phyloP scores from a whole-genome alignment of 2,329 filamentous ascomycete species.

The Aspergillus persii region DNA sequence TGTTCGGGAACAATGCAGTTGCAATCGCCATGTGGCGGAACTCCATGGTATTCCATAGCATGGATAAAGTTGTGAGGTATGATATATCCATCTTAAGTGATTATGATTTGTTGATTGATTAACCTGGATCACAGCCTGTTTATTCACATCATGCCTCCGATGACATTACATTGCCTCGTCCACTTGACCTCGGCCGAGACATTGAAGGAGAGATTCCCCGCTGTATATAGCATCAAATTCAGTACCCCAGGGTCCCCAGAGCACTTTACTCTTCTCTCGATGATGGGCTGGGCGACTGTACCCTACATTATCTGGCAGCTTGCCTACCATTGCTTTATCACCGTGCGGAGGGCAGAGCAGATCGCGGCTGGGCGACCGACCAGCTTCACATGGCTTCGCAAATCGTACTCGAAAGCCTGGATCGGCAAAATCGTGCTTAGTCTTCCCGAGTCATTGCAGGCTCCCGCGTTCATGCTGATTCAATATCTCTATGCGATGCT shows the following conservation, averaged over 20 bases:
- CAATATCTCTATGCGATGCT: constrained; percentile 87
- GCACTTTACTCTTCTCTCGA: constrained; percentile 75
- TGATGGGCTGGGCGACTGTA: constrained; percentile 92
- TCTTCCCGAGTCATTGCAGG: constrained; percentile 73
- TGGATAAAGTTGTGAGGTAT: constrained; percentile 92
- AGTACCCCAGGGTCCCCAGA: constrained; percentile 67
- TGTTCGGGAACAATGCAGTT: constrained; percentile 94
- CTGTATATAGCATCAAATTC: constrained; percentile 76
- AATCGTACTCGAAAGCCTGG: constrained; percentile 84
- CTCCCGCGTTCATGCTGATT: constrained; percentile 91
- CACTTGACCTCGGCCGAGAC: constrained; percentile 69
- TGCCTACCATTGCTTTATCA: constrained; percentile 91
- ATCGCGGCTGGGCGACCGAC: constrained; percentile 94
- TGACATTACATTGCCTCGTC: constrained; percentile 85
- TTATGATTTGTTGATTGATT: neutral
- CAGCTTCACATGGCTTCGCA: constrained; percentile 94
- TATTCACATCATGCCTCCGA: constrained; percentile 98
- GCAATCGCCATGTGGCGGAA: constrained; percentile 99
- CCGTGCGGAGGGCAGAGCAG: constrained; percentile 88
- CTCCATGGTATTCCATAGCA: constrained; percentile 94
- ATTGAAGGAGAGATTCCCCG: constrained; percentile 73
- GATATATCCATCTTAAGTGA: constrained; percentile 10
- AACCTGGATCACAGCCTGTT: constrained; percentile 62
- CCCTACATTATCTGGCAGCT: constrained; percentile 94
- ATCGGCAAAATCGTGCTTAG: constrained; percentile 82